phyloP scores from a whole-genome alignment of 2,329 filamentous ascomycete species.

The Fusarium sp. region DNA sequence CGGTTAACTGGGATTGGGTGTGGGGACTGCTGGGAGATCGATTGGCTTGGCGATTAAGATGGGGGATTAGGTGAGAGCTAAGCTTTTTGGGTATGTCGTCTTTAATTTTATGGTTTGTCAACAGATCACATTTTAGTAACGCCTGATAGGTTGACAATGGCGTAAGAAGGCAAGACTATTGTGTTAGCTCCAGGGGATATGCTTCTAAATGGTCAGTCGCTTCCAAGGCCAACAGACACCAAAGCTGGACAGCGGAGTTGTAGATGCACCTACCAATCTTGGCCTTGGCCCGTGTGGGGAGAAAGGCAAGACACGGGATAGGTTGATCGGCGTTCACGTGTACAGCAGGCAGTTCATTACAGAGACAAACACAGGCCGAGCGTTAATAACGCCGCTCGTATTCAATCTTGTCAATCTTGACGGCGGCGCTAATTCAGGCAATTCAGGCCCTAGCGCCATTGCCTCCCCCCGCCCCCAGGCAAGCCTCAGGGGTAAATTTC shows the following conservation, averaged over 20 bases:
- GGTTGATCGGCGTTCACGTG: too few species aligned
- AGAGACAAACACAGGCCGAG: too few species aligned
- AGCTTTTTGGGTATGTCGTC: neutral
- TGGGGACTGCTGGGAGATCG: neutral
- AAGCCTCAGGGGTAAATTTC: slow-evolving; percentile 1
- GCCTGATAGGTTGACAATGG: too few species aligned
- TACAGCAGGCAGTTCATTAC: too few species aligned
- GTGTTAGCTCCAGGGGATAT: too few species aligned
- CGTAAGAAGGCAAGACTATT: too few species aligned
- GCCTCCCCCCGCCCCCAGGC: neutral
- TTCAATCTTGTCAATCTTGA: neutral
- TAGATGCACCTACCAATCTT: too few species aligned
- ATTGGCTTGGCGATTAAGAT: neutral
- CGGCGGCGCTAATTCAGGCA: neutral
- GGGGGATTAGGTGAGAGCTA: neutral
- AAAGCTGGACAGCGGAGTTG: too few species aligned
- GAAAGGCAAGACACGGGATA: too few species aligned
- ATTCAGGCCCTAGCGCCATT: neutral
- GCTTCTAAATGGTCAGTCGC: too few species aligned
- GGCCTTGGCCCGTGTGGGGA: too few species aligned
- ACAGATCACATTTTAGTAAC: neutral
- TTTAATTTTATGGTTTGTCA: neutral
- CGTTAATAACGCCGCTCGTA: neutral
- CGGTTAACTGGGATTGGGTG: neutral
- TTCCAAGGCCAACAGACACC: too few species aligned